Base-by-base conservation (phyloP, 2,329 filamentous ascomycete genomes). In the Amesomyces nigricolor region DNA sequence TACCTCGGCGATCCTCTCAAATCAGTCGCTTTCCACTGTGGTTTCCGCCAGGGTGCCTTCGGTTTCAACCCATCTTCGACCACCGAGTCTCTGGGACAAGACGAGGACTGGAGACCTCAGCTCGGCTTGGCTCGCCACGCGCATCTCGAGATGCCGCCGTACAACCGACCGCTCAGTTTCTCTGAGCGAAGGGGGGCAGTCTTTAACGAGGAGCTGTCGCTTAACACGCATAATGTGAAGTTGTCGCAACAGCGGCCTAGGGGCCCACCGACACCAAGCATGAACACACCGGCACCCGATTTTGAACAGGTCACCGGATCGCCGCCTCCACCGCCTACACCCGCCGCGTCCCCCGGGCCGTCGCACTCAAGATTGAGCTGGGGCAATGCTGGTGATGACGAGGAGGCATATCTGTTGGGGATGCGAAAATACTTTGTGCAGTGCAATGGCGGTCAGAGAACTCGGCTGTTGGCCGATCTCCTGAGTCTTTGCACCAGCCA, bases 401-500 rank as follows among this genome's bases (percentile, higher is more conserved):
- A 96, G 69, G 89, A 95, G 67, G 82, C 87, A 61, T 89, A 92
- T 64, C 80, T 95, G 53, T 79, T 89, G 62, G 86, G 91, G 67
- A 84, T 94, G 56, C 82, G 89, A 58, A 81, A 86, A 58, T 84
- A 91, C 65, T 97, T 97, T 67, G 84, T 85, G 65, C 83, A 86
- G 53, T 85, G 90, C 70, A 87, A 85, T 56, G 82, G 86, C 22
- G 81, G 84, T 0, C 88, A 92, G 71, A 83, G 89, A 55, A 88
- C 91, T 65, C 82, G 88, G 39, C 82, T 95, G 65, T 76, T 99
- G 57, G 89, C 89, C 49, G 91, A 96, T 68, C 77, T 99, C 55
- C 76, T 99, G 61, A 95, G 95, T 66, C 81, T 96, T 64, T 99
- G 94, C 75, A 95, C 95, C 64, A 96, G 89, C 65, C 91, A 95